These are phyloP conservation scores for Podaxis pistillaris DNA, from an alignment of 768 basidiomycete species.

Conservation along the genomic window DNA sequence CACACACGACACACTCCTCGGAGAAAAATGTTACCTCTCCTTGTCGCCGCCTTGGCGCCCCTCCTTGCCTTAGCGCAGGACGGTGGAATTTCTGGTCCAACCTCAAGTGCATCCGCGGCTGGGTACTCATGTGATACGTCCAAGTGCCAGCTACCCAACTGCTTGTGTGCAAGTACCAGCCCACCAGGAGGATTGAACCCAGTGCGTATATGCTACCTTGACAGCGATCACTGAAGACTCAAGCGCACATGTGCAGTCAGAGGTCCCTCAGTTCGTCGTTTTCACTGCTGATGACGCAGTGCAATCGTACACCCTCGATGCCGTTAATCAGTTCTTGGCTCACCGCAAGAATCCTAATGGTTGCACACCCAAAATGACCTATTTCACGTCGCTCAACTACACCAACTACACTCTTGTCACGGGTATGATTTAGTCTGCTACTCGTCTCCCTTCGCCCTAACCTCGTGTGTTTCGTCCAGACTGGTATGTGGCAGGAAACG, in stretches of 20 bases:
- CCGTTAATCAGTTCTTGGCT: slow-evolving; percentile 73
- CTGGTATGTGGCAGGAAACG: slow-evolving; percentile 81
- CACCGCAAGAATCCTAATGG: slow-evolving; percentile 77
- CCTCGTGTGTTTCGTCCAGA: slow-evolving; percentile 34
- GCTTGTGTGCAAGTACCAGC: slow-evolving; percentile 69
- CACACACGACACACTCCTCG: neutral
- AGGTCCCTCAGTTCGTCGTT: slow-evolving; percentile 66
- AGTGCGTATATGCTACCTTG: slow-evolving; percentile 36
- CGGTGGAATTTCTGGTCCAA: slow-evolving; percentile 53
- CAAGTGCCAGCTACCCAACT: slow-evolving; percentile 65
- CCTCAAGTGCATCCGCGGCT: slow-evolving; percentile 49
- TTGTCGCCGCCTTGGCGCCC: slow-evolving; percentile 29
- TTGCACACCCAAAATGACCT: slow-evolving; percentile 74
- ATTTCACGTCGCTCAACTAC: slow-evolving; percentile 67
- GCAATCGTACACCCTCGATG: slow-evolving; percentile 72
- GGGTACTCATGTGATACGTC: slow-evolving; percentile 70
- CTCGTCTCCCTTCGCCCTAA: neutral
- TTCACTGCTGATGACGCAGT: slow-evolving; percentile 79
- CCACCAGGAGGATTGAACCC: slow-evolving; percentile 71
- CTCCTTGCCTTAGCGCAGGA: slow-evolving; percentile 46
- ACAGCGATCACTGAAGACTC: neutral
- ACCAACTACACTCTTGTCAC: slow-evolving; percentile 78
- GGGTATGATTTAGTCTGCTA: slow-evolving; percentile 26
- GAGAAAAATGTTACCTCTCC: slow-evolving; percentile 20
- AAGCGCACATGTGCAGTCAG: slow-evolving; percentile 6